Evolutionary conservation across 345 rosid species (phyloP).

Genomic region (Linum lewisii): DNA sequence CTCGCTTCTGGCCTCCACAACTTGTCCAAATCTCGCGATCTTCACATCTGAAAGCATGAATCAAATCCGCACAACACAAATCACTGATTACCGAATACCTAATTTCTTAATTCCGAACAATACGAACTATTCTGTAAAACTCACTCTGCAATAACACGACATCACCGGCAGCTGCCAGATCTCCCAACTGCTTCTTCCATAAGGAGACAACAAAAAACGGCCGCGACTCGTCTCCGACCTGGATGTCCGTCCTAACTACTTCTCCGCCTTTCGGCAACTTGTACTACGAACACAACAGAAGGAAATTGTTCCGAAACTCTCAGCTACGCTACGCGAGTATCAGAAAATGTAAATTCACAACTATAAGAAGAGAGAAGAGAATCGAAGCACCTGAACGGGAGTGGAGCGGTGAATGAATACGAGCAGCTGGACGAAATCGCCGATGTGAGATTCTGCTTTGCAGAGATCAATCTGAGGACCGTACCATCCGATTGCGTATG

Average conservation of each 20-base stretch:
- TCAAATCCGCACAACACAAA: neutral
- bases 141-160: conserved; percentile 36
- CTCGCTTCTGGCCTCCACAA: conserved; percentile 34
- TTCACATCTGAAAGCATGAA: conserved; percentile 32
- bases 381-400: conserved; percentile 36
- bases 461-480: conserved; percentile 47
- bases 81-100: neutral
- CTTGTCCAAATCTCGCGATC: conserved; percentile 27
- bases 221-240: conserved; percentile 48
- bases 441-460: conserved; percentile 31
- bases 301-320: neutral
- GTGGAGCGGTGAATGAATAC: conserved; percentile 42
- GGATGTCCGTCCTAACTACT: conserved; percentile 41
- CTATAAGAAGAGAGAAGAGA: neutral
- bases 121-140: too few relatives aligned
- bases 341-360: neutral
- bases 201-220: conserved; percentile 34
- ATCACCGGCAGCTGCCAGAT: conserved; percentile 28
- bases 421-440: conserved; percentile 48
- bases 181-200: conserved; percentile 40
- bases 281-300: conserved; percentile 21
- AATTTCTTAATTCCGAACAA: neutral
- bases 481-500: conserved; percentile 38
- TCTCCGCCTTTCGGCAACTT: conserved; percentile 37
- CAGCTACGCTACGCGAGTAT: neutral